These are phyloP conservation scores for Aspergillus sergii DNA, from an alignment of 2,329 filamentous ascomycete genomes.

Conservation along the genomic window DNA sequence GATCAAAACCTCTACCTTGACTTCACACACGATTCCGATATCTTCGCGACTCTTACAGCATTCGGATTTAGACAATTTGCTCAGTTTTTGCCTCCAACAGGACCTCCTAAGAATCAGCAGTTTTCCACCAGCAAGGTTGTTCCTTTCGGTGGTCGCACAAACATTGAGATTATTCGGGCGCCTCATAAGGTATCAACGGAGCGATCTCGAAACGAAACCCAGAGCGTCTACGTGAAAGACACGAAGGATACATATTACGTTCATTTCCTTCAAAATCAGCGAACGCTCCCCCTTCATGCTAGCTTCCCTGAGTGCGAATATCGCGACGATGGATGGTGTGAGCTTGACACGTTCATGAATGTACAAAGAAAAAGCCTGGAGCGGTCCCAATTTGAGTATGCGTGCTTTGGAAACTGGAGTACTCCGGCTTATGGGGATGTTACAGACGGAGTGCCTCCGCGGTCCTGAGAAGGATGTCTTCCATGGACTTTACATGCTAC, in stretches of 20 bases:
- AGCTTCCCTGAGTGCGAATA: slow-evolving; percentile 68
- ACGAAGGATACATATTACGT: slow-evolving; percentile 53
- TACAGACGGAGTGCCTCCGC: not conserved
- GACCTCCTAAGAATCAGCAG: slow-evolving; percentile 51
- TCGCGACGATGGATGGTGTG: slow-evolving; percentile 74
- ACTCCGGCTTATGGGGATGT: slow-evolving; percentile 22
- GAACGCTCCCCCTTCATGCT: slow-evolving; percentile 68
- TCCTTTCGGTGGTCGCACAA: slow-evolving; percentile 71
- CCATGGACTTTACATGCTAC: not conserved
- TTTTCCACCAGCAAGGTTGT: slow-evolving; percentile 69
- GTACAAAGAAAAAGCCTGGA: slow-evolving; percentile 62
- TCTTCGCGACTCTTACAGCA: slow-evolving; percentile 50
- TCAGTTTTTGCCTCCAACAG: slow-evolving; percentile 57
- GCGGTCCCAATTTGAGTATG: slow-evolving; percentile 63
- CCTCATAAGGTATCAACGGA: slow-evolving; percentile 60
- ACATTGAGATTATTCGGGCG: slow-evolving; percentile 72
- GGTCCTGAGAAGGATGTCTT: not conserved
- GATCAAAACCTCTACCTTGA: slow-evolving; percentile 56
- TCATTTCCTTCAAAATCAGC: slow-evolving; percentile 74
- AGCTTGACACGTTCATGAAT: slow-evolving; percentile 60
- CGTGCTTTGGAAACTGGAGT: slow-evolving; percentile 60
- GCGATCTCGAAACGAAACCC: slow-evolving; percentile 34
- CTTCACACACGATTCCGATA: not conserved
- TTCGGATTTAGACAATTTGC: slow-evolving; percentile 73
- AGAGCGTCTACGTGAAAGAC: slow-evolving; percentile 16